phyloP scores from a whole-genome alignment of 306 rosid species.

The Clitoria ternatea region DNA sequence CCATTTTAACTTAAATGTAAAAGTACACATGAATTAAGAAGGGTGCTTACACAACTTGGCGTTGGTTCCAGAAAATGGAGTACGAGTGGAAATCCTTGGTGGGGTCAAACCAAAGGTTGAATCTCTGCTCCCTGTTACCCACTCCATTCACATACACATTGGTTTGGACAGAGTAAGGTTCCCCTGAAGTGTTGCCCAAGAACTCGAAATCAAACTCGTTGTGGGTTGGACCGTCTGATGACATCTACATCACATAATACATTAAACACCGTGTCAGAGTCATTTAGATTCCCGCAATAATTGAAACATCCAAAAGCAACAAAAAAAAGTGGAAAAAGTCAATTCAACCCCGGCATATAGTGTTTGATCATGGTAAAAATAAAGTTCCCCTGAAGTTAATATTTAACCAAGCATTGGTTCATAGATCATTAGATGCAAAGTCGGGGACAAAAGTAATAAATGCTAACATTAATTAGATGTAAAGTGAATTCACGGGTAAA shows the following conservation, averaged over 20 bases:
- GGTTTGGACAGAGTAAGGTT: slow-evolving; percentile 85
- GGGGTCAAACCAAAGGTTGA: slow-evolving; percentile 94
- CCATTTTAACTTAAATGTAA: not conserved
- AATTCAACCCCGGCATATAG: not conserved
- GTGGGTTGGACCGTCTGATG: slow-evolving; percentile 82
- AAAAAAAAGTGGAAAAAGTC: not conserved
- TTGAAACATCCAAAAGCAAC: not conserved
- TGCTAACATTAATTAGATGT: slow-evolving; percentile 16
- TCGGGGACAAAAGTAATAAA: slow-evolving; percentile 22
- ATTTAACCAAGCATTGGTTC: not conserved
- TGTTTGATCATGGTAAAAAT: not conserved
- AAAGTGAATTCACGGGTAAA: slow-evolving; percentile 16
- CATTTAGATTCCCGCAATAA: slow-evolving; percentile 16
- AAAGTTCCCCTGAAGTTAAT: not conserved
- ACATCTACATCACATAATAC: slow-evolving; percentile 55
- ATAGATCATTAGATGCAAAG: not conserved
- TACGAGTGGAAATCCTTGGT: slow-evolving; percentile 74
- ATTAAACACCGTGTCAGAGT: slow-evolving; percentile 6
- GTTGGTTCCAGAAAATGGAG: slow-evolving; percentile 84
- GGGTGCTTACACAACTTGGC: slow-evolving; percentile 80
- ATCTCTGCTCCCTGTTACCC: slow-evolving; percentile 88
- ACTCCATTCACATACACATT: slow-evolving; percentile 81
- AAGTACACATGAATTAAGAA: not conserved
- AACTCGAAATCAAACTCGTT: slow-evolving; percentile 94
- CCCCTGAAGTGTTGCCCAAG: slow-evolving; percentile 79